These are phyloP conservation scores for Aphelidium insulamus DNA, from an alignment of 371 early-diverging fungal genomes.

Conservation along the genomic window DNA sequence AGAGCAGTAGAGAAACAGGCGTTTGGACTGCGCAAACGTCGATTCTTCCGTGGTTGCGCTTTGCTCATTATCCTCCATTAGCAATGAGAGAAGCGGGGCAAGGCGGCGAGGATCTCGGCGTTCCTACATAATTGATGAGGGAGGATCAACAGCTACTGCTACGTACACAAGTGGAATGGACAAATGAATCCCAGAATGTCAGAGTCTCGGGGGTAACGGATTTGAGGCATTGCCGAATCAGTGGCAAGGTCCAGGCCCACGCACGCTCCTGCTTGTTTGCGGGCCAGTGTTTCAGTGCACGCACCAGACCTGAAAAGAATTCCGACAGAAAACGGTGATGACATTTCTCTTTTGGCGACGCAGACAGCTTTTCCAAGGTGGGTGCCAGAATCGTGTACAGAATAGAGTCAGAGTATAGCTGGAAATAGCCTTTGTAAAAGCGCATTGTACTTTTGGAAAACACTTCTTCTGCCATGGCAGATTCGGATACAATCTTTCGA, in stretches of 20 bases:
- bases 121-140: slow-evolving; percentile 5
- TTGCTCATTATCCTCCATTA: slow-evolving; percentile 28
- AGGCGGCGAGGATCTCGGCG: slow-evolving; percentile 64
- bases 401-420: slow-evolving; percentile 33
- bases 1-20: slow-evolving; percentile 34
- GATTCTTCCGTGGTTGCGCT: slow-evolving; percentile 51
- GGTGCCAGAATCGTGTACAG: slow-evolving; percentile 22
- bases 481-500: too few species aligned
- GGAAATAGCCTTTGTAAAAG: slow-evolving; percentile 39
- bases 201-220: slow-evolving; percentile 36
- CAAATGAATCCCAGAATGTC: slow-evolving; percentile 45
- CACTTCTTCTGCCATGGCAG: too few species aligned
- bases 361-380: slow-evolving; percentile 19
- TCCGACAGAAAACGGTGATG: slow-evolving; percentile 60
- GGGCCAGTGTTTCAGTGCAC: slow-evolving; percentile 68
- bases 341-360: slow-evolving; percentile 32
- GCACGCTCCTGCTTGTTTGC: slow-evolving; percentile 12
- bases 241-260: slow-evolving; percentile 38
- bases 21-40: slow-evolving; percentile 58
- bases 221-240: slow-evolving; percentile 23
- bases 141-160: background rate
- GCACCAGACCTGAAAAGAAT: slow-evolving; percentile 47
- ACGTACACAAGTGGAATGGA: slow-evolving; percentile 18
- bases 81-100: slow-evolving; percentile 34
- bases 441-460: slow-evolving; percentile 29